Base-by-base conservation (phyloP, 352 stramenopile genomes). In the Pythium dissimile region DNA sequence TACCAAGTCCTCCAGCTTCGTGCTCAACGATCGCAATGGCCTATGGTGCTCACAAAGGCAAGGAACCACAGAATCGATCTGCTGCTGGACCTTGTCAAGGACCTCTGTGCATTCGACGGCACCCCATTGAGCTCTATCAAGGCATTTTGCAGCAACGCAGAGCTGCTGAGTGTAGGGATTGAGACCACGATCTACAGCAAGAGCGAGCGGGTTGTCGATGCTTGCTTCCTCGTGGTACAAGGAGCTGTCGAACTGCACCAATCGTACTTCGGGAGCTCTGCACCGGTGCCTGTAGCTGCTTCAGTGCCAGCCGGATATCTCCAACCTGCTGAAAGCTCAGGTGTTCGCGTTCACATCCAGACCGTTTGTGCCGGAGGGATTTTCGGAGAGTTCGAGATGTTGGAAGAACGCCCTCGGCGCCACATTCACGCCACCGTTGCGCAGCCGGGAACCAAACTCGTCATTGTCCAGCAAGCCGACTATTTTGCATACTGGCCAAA, bases 321-420 rank as follows among this genome's bases (percentile, higher is more conserved):
- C 12, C 34, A 15, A 20, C 38, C 46, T 11, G 42, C 21, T 3
- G 56, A 67, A 53, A 49, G 10, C 7, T 39, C 41, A 7, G 20
- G 49, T n/a, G 43, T 65, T 2, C 69, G 64, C 45, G 44, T 83
- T 6, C 55, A 30, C 2, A 58, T 85, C 24, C 68, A 71, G 15
- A 56, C 64, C 0, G 37, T 80, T 24, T 47, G 58, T 34, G 24
- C 46, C 11, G 75, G 72, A 1, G 66, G 69, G n/a, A 59, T 73
- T 2, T 83, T 80, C 57, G 75, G 75, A 3, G 75, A 85, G 42
- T 78, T 77, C 16, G 75, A 85, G 41, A 44, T 75, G 5, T 28
- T 81, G 12, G 37, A 67, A 13, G 52, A 60, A 3, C 43, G 60
- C 13, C 45, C 23, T 5, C 72, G 54, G 26, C 70, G 71, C 0